Percentiles rank a stretch among this genome's conserved stretches.
phyloP scores from a whole-genome alignment of 73 alveolate species.

The Paramecium biaurelia region DNA sequence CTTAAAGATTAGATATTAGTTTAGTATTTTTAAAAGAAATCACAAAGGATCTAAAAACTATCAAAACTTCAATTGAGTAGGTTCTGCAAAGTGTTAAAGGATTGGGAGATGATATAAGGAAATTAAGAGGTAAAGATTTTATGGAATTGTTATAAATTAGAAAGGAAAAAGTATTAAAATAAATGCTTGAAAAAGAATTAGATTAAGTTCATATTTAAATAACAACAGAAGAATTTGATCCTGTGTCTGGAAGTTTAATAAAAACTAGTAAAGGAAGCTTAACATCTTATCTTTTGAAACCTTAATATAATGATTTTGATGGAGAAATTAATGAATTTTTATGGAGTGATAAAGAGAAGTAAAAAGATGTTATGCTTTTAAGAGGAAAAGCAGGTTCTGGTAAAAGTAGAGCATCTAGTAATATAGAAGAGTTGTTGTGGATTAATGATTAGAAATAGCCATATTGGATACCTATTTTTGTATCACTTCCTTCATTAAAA shows the following conservation, averaged over 20 bases:
- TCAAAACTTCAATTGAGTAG: neutral
- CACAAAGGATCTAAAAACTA: neutral
- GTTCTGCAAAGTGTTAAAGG: neutral
- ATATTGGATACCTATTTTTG: neutral
- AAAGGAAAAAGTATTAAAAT: neutral
- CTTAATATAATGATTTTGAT: neutral
- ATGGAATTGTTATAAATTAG: neutral
- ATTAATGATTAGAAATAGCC: neutral
- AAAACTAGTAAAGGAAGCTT: neutral
- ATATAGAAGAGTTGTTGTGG: neutral
- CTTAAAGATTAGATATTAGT: neutral
- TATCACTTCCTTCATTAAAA: neutral
- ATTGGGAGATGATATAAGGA: neutral
- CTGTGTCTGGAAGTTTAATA: neutral
- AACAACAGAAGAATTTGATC: neutral
- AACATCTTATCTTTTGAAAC: neutral
- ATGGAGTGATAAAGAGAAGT: neutral
- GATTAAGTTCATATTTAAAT: neutral
- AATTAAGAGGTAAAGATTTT: neutral
- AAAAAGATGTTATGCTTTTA: neutral
- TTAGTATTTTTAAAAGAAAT: neutral
- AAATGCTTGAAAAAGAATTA: neutral
- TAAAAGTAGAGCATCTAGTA: neutral
- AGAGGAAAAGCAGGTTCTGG: constrained; percentile 10
- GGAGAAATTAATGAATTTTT: neutral